These are phyloP conservation scores for Panaeolus cyanescens DNA, from an alignment of 768 basidiomycete species.

Conservation along the genomic window DNA sequence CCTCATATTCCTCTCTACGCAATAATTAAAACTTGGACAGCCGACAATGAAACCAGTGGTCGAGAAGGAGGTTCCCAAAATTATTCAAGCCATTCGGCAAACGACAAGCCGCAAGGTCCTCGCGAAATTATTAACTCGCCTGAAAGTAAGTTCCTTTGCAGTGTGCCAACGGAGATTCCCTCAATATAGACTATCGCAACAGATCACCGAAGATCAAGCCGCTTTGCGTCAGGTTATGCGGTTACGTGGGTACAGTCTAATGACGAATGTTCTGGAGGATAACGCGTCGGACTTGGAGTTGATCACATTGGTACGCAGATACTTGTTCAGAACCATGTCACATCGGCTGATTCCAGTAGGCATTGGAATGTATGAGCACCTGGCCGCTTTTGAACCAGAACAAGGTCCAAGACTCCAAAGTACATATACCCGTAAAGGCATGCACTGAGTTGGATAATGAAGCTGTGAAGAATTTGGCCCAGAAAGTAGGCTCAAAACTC, in stretches of 20 bases:
- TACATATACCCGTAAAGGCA: constrained; percentile 62
- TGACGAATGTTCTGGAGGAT: constrained; percentile 88
- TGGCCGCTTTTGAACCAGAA: constrained; percentile 89
- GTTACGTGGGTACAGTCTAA: constrained; percentile 88
- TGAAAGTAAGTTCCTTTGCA: constrained; percentile 55
- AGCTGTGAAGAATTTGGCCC: constrained; percentile 55
- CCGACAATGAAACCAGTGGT: constrained; percentile 76
- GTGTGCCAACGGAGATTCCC: not conserved
- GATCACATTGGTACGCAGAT: constrained; percentile 58
- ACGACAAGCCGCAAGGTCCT: constrained; percentile 83
- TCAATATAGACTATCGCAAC: not conserved
- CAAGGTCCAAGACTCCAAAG: constrained; percentile 82
- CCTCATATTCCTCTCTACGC: constrained; percentile 4
- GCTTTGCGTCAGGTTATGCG: constrained; percentile 86
- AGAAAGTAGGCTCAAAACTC: constrained; percentile 50
- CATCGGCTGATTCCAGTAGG: constrained; percentile 33
- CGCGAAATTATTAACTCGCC: constrained; percentile 78
- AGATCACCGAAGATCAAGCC: constrained; percentile 85
- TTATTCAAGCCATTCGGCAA: constrained; percentile 90
- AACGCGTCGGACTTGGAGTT: constrained; percentile 70
- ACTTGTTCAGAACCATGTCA: not conserved
- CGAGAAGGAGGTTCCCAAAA: constrained; percentile 84
- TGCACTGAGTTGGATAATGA: constrained; percentile 60
- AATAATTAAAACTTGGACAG: constrained; percentile 36
- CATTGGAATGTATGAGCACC: constrained; percentile 62